These are phyloP conservation scores for Fusarium sp. DNA, from an alignment of 2,329 filamentous ascomycete genomes.

Conservation along the genomic window DNA sequence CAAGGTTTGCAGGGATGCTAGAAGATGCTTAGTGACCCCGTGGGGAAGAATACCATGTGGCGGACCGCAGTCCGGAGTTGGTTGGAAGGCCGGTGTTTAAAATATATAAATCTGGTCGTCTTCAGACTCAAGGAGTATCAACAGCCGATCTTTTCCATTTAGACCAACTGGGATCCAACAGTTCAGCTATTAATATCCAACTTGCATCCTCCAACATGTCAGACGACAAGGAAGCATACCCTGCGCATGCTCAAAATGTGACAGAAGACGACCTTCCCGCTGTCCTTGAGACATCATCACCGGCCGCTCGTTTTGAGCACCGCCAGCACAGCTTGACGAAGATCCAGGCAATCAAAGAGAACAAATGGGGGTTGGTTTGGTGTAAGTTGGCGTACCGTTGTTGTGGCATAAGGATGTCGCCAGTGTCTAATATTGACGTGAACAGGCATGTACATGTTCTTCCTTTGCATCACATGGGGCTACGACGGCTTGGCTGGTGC, in stretches of 20 bases:
- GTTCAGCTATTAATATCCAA: neutral
- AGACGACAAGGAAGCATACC: neutral
- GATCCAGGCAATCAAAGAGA: neutral
- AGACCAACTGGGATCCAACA: neutral
- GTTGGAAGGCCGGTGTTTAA: neutral
- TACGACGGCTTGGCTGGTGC: neutral
- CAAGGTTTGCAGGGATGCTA: neutral
- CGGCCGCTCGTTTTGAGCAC: neutral
- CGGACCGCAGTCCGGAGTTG: neutral
- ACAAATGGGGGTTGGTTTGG: neutral
- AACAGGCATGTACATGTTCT: neutral
- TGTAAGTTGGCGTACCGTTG: neutral
- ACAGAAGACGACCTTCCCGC: neutral
- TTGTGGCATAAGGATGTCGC: neutral
- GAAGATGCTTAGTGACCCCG: neutral
- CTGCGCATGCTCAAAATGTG: neutral
- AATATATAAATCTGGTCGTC: neutral
- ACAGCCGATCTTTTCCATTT: neutral
- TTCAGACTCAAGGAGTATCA: neutral
- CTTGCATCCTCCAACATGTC: neutral
- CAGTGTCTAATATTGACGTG: neutral
- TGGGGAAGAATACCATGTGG: neutral
- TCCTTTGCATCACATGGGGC: neutral
- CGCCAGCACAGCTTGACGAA: neutral
- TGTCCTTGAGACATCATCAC: neutral